Evolutionary conservation across 163 green algal genomes (phyloP).

Genomic region (Dunaliella salina): DNA sequence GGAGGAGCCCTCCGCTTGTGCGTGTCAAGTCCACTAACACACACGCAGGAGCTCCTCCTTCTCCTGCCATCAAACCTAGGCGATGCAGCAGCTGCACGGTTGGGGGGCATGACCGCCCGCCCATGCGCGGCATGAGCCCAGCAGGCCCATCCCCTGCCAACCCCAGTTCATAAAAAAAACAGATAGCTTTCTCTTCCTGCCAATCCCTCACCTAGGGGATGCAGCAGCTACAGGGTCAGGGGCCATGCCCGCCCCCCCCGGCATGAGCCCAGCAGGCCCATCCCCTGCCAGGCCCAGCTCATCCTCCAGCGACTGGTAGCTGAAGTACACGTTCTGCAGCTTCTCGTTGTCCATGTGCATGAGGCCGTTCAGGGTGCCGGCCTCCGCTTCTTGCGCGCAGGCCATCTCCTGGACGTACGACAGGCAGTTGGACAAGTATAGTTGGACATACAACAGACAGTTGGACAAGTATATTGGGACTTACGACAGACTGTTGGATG

Average conservation of each 20-base stretch:
- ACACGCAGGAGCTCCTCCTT: no score
- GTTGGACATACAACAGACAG: neutral
- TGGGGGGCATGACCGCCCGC: neutral
- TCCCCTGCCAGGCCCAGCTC: slow-evolving; percentile 12
- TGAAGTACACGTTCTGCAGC: slow-evolving; percentile 43
- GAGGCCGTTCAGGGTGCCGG: neutral
- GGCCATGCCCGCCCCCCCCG: neutral
- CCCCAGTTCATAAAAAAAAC: slow-evolving; percentile 30
- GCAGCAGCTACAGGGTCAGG: neutral
- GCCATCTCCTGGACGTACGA: neutral
- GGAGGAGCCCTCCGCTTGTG: no score
- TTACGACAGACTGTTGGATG: neutral
- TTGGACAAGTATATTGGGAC: neutral
- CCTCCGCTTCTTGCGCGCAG: slow-evolving; percentile 9
- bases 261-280: neutral
- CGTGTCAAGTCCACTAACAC: no score
- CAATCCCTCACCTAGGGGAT: neutral
- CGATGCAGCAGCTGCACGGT: neutral
- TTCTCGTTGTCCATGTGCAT: slow-evolving; percentile 20
- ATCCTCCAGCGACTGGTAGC: slow-evolving; percentile 33
- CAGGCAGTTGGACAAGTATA: neutral
- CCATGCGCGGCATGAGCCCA: neutral
- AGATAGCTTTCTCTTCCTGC: no score
- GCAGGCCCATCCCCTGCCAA: neutral
- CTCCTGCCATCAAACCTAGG: neutral